Evolutionary conservation across 331 rosid species (phyloP).

Genomic region (Acacia pycnantha): DNA sequence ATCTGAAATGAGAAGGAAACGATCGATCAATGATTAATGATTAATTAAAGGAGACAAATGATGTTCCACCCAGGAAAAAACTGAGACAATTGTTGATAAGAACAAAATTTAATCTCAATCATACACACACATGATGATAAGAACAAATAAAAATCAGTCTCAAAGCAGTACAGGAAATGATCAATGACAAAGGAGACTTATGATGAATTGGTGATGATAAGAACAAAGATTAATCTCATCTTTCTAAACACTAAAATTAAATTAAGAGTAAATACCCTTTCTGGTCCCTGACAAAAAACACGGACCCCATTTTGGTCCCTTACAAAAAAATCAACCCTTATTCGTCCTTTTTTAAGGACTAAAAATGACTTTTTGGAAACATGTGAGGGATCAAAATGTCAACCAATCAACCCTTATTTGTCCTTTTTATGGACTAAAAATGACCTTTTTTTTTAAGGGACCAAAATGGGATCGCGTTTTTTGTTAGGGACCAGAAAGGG

Average conservation of each 20-base stretch:
- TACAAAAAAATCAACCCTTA: no score
- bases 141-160: background rate
- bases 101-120: background rate
- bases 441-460: no score
- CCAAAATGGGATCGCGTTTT: no score
- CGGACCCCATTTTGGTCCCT: no score
- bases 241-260: background rate
- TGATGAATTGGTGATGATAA: background rate
- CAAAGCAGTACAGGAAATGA: background rate
- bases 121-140: background rate
- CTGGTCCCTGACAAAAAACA: no score
- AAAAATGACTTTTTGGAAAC: no score
- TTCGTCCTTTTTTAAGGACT: no score
- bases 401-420: no score
- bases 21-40: background rate
- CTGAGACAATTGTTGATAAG: background rate
- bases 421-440: no score
- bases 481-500: no score
- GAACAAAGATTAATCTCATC: background rate
- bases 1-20: background rate
- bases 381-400: no score
- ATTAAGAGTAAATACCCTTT: no score
- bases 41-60: background rate
- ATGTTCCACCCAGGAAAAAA: background rate
- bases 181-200: background rate